Evolutionary conservation across 2,329 filamentous ascomycete species (phyloP).

Genomic region (Beauveria bassiana): DNA sequence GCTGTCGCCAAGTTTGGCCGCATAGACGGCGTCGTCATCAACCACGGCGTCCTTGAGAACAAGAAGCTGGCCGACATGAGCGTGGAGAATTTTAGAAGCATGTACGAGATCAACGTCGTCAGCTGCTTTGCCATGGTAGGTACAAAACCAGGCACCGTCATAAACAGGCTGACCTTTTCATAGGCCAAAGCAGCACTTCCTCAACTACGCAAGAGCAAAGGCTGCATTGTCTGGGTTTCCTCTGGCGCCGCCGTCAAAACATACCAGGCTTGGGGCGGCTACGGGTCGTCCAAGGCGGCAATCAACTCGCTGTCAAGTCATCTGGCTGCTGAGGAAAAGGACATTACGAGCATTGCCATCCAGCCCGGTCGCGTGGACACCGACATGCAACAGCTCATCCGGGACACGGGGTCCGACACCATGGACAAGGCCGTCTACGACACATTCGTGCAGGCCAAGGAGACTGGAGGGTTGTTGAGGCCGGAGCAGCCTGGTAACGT

Average conservation of each 20-base stretch:
- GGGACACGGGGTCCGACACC: slow-evolving; percentile 46
- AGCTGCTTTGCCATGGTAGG: slow-evolving; percentile 70
- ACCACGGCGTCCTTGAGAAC: slow-evolving; percentile 77
- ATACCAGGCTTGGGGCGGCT: slow-evolving; percentile 70
- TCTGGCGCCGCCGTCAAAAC: slow-evolving; percentile 64
- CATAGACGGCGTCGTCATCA: slow-evolving; percentile 77
- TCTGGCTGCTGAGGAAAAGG: slow-evolving; percentile 67
- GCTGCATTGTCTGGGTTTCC: slow-evolving; percentile 69
- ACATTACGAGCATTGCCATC: slow-evolving; percentile 64
- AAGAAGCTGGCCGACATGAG: slow-evolving; percentile 62
- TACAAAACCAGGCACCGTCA: slow-evolving; percentile 1
- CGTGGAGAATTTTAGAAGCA: slow-evolving; percentile 64
- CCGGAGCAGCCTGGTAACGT: slow-evolving; percentile 82
- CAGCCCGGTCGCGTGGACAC: slow-evolving; percentile 80
- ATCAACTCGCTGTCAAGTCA: slow-evolving; percentile 72
- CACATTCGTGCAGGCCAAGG: slow-evolving; percentile 61
- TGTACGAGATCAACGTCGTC: slow-evolving; percentile 83
- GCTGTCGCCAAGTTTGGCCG: slow-evolving; percentile 61
- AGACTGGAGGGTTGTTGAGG: slow-evolving; percentile 63
- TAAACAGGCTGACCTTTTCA: neutral
- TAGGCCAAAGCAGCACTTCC: slow-evolving; percentile 65
- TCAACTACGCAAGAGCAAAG: slow-evolving; percentile 58
- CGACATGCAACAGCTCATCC: slow-evolving; percentile 78
- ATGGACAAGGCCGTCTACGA: slow-evolving; percentile 54
- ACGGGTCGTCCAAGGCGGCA: slow-evolving; percentile 77